A percentile compares a stretch with the other conserved stretches of the same genome.
Conservation (phyloP, 805 yeast genomes). For the Wickerhamomyces chambardii region DNA sequence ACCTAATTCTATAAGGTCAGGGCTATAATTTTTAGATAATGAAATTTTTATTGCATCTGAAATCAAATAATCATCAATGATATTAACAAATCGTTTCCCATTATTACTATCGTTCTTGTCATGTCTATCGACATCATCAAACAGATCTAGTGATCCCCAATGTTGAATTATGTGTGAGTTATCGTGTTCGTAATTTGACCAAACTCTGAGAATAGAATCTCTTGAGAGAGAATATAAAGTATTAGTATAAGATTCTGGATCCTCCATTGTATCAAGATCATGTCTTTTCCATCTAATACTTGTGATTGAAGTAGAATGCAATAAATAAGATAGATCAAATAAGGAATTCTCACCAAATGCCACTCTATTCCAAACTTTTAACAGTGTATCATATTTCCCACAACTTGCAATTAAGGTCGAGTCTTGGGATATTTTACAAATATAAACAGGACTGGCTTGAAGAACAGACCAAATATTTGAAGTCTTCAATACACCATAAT, state of each 20-base stretch:
- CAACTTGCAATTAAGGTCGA: constrained; percentile 58
- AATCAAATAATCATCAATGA: constrained; percentile 31
- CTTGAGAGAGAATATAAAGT: constrained; percentile 57
- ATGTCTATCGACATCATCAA: constrained; percentile 2
- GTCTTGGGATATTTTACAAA: constrained; percentile 55
- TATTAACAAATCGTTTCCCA: constrained; percentile 23
- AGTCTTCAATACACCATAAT: constrained; percentile 30
- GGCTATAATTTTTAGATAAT: constrained; percentile 6
- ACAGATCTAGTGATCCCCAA: constrained; percentile 41
- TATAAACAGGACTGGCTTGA: constrained; percentile 55
- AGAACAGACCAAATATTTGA: constrained; percentile 26
- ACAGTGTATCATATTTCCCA: constrained; percentile 52
- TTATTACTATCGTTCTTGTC: background rate
- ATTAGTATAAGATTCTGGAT: constrained; percentile 31
- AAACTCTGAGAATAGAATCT: constrained; percentile 52
- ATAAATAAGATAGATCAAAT: constrained; percentile 61
- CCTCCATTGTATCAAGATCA: constrained; percentile 14
- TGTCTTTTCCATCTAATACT: constrained; percentile 48
- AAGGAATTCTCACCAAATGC: constrained; percentile 54
- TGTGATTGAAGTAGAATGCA: constrained; percentile 54
- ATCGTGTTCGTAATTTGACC: constrained; percentile 58
- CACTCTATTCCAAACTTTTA: constrained; percentile 73
- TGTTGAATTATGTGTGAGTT: constrained; percentile 46
- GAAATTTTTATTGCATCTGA: constrained; percentile 13
- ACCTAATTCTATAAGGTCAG: constrained; percentile 14